phyloP scores from a whole-genome alignment of 768 basidiomycete genomes.

The Lentinula boryana region DNA sequence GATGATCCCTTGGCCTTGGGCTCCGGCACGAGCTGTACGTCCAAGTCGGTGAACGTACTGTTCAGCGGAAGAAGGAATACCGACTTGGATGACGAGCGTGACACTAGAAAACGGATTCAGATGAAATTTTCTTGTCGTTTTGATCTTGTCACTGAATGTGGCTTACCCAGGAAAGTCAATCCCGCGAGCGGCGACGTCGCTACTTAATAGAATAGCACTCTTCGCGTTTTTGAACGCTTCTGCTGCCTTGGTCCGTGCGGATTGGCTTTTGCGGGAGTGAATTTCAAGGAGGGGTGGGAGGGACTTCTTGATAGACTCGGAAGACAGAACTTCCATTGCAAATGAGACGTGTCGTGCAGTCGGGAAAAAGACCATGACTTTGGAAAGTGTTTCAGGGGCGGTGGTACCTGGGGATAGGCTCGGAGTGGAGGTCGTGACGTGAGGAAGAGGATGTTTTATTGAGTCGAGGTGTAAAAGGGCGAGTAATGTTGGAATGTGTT shows the following conservation, averaged over 20 bases:
- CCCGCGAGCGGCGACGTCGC: conserved; percentile 57
- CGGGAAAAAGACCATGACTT: conserved; percentile 60
- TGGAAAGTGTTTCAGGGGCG: conserved; percentile 17
- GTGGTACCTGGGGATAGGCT: conserved; percentile 8
- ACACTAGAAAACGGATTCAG: conserved; percentile 29
- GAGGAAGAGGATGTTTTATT: conserved; percentile 16
- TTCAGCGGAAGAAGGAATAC: conserved; percentile 63
- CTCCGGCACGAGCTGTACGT: conserved; percentile 70
- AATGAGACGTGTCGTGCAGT: conserved; percentile 55
- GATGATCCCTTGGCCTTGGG: conserved; percentile 52
- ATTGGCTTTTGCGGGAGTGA: conserved; percentile 52
- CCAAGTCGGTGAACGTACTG: conserved; percentile 80
- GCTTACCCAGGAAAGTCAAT: conserved; percentile 61
- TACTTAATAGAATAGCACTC: conserved; percentile 44
- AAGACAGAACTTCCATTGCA: conserved; percentile 25
- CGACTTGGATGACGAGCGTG: conserved; percentile 54
- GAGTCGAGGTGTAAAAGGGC: conserved; percentile 32
- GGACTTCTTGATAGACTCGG: conserved; percentile 16
- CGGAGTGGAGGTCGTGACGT: not conserved
- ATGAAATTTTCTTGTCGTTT: not conserved
- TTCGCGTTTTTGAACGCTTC: conserved; percentile 39
- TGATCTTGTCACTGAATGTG: not conserved
- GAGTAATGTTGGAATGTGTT: conserved; percentile 34
- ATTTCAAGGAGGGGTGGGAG: conserved; percentile 43
- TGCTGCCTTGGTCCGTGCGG: conserved; percentile 39